phyloP scores from a whole-genome alignment of 805 yeast species.

The Yarrowia deformans region DNA sequence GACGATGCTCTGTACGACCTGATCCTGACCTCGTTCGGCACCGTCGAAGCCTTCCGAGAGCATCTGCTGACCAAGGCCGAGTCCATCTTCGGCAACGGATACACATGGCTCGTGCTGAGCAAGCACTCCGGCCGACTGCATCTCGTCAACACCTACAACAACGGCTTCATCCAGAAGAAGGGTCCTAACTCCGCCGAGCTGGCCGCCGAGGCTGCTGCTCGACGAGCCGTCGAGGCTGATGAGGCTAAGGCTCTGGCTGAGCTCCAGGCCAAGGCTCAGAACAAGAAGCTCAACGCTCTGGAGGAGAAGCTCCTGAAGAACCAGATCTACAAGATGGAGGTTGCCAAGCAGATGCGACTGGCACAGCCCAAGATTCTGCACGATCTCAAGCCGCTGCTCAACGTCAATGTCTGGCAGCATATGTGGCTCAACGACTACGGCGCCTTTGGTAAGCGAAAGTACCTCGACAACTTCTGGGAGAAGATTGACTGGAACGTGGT shows the following conservation, averaged over 20 bases:
- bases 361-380: constrained; percentile 37
- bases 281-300: constrained; percentile 35
- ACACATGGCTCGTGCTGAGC: constrained; percentile 77
- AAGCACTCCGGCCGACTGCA: constrained; percentile 54
- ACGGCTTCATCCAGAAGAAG: constrained; percentile 63
- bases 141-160: constrained; percentile 86
- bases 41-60: constrained; percentile 77
- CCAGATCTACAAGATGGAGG: constrained; percentile 21
- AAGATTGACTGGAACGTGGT: constrained; percentile 78
- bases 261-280: background rate
- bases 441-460: constrained; percentile 71
- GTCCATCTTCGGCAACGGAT: constrained; percentile 89
- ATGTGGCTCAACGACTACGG: constrained; percentile 89
- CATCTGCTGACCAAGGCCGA: constrained; percentile 73
- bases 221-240: constrained; percentile 55
- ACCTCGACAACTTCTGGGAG: constrained; percentile 75
- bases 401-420: constrained; percentile 84
- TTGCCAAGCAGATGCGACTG: constrained; percentile 38
- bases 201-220: constrained; percentile 37
- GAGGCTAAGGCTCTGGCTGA: constrained; percentile 54
- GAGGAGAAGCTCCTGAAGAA: constrained; percentile 45
- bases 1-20: constrained; percentile 40
- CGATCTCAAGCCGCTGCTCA: constrained; percentile 63
- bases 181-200: constrained; percentile 39
- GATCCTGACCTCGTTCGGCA: constrained; percentile 66